phyloP scores from a whole-genome alignment of 805 yeast genomes.

The Yarrowia deformans region DNA sequence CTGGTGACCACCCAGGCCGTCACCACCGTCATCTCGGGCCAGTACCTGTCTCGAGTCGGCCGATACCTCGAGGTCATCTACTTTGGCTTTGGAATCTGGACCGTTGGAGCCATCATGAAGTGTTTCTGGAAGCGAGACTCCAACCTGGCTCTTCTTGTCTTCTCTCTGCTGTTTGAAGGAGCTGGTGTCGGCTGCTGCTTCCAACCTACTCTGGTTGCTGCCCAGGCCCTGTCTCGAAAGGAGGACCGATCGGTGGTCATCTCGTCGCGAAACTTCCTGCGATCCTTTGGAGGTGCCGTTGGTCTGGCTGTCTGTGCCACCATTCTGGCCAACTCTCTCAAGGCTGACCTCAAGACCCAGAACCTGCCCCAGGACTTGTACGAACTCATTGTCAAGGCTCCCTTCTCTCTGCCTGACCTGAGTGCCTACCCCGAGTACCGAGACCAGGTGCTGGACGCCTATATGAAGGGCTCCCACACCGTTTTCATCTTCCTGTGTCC shows the following conservation, averaged over 20 bases:
- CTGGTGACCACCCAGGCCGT: conserved; percentile 55
- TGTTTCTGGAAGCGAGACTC: conserved; percentile 50
- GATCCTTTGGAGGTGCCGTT: conserved; percentile 69
- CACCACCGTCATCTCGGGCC: conserved; percentile 56
- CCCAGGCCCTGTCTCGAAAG: conserved; percentile 59
- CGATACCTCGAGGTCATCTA: conserved; percentile 55
- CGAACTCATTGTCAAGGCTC: conserved; percentile 39
- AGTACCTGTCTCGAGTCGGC: conserved; percentile 53
- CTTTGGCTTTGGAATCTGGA: conserved; percentile 56
- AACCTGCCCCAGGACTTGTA: conserved; percentile 25
- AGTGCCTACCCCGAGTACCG: conserved; percentile 31
- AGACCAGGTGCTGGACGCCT: conserved; percentile 42
- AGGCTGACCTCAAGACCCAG: conserved; percentile 37
- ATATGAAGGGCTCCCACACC: conserved; percentile 41
- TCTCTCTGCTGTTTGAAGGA: conserved; percentile 53
- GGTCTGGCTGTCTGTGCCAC: conserved; percentile 58
- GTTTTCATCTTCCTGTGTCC: conserved; percentile 42
- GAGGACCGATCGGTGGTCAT: conserved; percentile 67
- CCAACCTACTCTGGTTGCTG: conserved; percentile 65
- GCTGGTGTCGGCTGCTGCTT: conserved; percentile 59
- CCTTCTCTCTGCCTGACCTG: conserved; percentile 41
- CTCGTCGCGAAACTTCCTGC: conserved; percentile 61
- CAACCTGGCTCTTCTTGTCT: conserved; percentile 51
- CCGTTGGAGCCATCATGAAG: conserved; percentile 54
- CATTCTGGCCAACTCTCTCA: conserved; percentile 44